A percentile compares a stretch with the other conserved stretches of the same genome.
These are phyloP conservation scores for Mrakia hoshinonis DNA, from an alignment of 768 basidiomycete species.

Conservation along the genomic window DNA sequence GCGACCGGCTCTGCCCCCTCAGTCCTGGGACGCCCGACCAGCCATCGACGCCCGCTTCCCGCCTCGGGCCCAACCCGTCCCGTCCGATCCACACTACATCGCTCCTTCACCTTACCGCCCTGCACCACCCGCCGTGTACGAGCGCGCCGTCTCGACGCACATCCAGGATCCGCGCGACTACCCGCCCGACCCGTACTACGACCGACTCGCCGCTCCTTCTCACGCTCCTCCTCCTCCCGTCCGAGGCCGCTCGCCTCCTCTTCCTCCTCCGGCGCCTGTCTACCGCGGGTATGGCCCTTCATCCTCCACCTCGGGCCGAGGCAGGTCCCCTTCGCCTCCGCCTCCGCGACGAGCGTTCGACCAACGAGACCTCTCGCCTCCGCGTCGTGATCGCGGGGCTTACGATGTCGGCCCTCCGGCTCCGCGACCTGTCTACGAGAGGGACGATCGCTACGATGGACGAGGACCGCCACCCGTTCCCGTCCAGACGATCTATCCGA, in stretches of 20 bases:
- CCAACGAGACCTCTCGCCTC: background rate
- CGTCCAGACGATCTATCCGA: background rate
- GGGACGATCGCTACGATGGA: background rate
- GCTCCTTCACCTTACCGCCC: background rate
- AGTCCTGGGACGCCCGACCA: background rate
- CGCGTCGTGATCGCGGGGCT: background rate
- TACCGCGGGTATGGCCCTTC: background rate
- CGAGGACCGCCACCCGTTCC: no score
- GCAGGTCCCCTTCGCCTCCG: background rate
- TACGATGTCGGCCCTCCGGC: background rate
- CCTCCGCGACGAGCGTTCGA: background rate
- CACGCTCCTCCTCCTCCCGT: background rate
- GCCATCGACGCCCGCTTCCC: slow-evolving; percentile 12
- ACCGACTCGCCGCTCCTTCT: background rate
- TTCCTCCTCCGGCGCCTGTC: background rate
- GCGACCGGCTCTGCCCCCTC: background rate
- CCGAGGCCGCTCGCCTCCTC: background rate
- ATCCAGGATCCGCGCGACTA: background rate
- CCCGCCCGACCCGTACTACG: slow-evolving; percentile 12
- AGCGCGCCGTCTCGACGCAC: background rate
- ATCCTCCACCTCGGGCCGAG: no score
- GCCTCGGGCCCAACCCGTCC: background rate
- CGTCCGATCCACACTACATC: background rate
- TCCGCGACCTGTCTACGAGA: background rate
- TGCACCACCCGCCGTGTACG: background rate